Evolutionary conservation across 2,329 filamentous ascomycete species (phyloP).

Genomic region (Aspergillus versicolor): DNA sequence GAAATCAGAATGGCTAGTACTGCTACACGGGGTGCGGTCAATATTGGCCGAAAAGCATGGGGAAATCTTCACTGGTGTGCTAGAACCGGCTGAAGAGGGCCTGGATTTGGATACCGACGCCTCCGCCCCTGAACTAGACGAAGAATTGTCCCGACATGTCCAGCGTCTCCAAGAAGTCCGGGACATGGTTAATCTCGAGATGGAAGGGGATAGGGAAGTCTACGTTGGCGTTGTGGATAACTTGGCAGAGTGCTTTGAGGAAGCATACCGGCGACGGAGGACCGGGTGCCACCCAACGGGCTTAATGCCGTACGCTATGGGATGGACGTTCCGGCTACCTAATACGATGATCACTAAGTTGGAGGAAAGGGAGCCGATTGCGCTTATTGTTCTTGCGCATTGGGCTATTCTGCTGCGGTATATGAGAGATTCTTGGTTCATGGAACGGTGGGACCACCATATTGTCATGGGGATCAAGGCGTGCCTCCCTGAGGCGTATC

Average conservation of each 20-base stretch:
- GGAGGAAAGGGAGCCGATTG: conserved; percentile 27
- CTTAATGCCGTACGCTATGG: conserved; percentile 28
- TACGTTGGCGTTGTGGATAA: conserved; percentile 15
- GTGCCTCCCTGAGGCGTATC: conserved; percentile 19
- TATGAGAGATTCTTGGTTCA: conserved; percentile 34
- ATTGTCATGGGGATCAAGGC: conserved; percentile 28
- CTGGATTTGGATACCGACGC: background rate
- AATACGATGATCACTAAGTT: conserved; percentile 23
- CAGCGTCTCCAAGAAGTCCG: conserved; percentile 14
- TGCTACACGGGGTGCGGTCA: conserved; percentile 30
- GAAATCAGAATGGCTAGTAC: conserved; percentile 31
- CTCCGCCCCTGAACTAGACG: conserved; percentile 5
- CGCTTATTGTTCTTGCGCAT: conserved; percentile 29
- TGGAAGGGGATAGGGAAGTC: background rate
- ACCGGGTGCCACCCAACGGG: conserved; percentile 9
- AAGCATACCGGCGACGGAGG: conserved; percentile 19
- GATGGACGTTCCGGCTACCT: conserved; percentile 31
- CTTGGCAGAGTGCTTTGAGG: conserved; percentile 17
- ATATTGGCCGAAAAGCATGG: conserved; percentile 21
- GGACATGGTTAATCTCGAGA: background rate
- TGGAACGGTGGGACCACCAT: conserved; percentile 34
- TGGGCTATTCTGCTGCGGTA: conserved; percentile 33
- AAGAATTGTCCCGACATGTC: conserved; percentile 18
- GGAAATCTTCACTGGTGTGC: conserved; percentile 27
- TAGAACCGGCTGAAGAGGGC: background rate